A percentile compares a stretch with the other conserved stretches of the same genome.
Evolutionary conservation across 1,284 basidiomycete species (phyloP).

Genomic region (Paramarasmius palmivorus): DNA sequence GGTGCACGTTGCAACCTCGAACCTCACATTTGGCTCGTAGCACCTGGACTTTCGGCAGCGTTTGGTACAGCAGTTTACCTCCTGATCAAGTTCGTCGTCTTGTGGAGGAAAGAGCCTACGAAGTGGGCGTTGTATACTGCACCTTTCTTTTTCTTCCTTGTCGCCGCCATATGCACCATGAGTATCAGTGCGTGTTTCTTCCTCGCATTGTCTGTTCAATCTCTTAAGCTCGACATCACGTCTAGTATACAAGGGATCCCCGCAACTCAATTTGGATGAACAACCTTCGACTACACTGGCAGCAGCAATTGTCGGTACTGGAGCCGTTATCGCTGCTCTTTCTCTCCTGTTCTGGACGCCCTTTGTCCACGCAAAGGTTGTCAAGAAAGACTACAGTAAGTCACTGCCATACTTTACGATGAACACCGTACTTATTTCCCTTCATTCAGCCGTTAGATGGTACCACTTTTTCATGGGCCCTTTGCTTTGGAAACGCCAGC

Average conservation of each 20-base stretch:
- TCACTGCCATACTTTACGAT: background rate
- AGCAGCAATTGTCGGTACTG: constrained; percentile 23
- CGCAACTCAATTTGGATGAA: constrained; percentile 22
- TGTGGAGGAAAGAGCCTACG: constrained; percentile 23
- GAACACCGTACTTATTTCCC: background rate
- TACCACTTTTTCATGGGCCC: constrained; percentile 30
- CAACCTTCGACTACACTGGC: constrained; percentile 17
- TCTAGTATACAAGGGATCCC: constrained; percentile 28
- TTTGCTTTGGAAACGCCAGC: constrained; percentile 23
- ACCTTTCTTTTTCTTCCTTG: constrained; percentile 27
- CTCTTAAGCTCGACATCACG: no score
- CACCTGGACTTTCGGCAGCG: constrained; percentile 24
- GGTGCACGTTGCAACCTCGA: background rate
- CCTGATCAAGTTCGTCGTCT: constrained; percentile 25
- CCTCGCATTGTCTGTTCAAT: background rate
- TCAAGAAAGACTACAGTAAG: constrained; percentile 30
- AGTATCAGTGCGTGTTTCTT: constrained; percentile 21
- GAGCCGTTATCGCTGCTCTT: constrained; percentile 22
- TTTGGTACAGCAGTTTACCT: constrained; percentile 26
- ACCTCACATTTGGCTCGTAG: constrained; percentile 8
- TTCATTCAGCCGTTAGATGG: constrained; percentile 21
- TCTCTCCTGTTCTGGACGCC: constrained; percentile 29
- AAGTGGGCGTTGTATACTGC: constrained; percentile 21
- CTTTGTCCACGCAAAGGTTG: constrained; percentile 26
- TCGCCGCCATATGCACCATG: constrained; percentile 25